Evolutionary conservation across 2,329 filamentous ascomycete genomes (phyloP), one percentile per base, ranked within the genome.

Genomic region (Domatiomyces catenatus): DNA sequence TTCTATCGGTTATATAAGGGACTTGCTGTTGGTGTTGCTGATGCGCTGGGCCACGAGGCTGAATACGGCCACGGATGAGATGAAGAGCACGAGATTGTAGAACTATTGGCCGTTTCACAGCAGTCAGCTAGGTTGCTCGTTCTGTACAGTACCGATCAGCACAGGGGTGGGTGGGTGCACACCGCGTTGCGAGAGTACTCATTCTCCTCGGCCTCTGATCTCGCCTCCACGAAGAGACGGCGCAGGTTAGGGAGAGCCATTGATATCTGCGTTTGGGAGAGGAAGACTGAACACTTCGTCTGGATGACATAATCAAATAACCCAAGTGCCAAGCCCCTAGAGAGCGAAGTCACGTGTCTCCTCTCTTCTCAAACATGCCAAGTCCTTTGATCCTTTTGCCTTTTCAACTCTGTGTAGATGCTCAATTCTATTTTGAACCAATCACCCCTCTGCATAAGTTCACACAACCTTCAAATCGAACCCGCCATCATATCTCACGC

Each of bases 41-140:
- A 95, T 84, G 58, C 84, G 83, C 63, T 98, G 92, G 24, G 90
- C 92, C 54, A 92, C 81, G 53, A 98, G 71, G 65, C 90, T 94
- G 71, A 96, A 95, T 53, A 94, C 80, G 6, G 90, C 88, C 20
- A 98, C 85, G 0, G 92, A 95, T 20, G 89, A 92, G 75, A 98
- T 90, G 71, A 96, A 98, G 1, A 96, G 73, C 1, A 95, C 88
- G 0, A 94, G 80, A 62, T 98, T 96, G 70, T 98, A 98, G 67
- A 98, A 98, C 92, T 94, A 61, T 6, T 50, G 19, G 3, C 22
- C 50, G 46, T n/a, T n/a, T 24, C 22, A 15, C 18, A 26, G 24
- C 18, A 2, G 28, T 39, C 20, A 48, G 45, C 47, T 18, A 19
- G 8, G 8, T 15, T 24, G 3, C 6, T 28, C 17, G 28, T 39